Percentiles rank a stretch among this genome's conserved stretches.
phyloP scores from a whole-genome alignment of 2,329 filamentous ascomycete species.

The Beauveria australis region DNA sequence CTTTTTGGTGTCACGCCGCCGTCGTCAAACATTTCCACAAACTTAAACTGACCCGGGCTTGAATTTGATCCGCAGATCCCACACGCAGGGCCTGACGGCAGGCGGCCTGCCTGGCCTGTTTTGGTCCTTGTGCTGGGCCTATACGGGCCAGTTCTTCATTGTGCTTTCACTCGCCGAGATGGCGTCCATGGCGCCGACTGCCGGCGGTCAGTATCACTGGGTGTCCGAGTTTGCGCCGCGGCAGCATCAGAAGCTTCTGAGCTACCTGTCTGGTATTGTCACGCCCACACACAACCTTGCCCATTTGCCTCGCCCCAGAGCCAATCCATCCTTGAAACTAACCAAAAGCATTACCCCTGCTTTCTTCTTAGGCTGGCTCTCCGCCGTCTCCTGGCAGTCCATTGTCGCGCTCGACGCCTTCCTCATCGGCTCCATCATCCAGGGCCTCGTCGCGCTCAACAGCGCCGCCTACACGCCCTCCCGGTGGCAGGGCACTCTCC shows the following conservation, averaged over 20 bases:
- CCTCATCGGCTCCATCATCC: constrained; percentile 35
- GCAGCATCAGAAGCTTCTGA: constrained; percentile 41
- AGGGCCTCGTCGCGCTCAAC: constrained; percentile 33
- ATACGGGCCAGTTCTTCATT: constrained; percentile 7
- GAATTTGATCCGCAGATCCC: not conserved
- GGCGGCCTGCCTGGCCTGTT: constrained; percentile 15
- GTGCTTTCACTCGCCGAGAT: constrained; percentile 22
- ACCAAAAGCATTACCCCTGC: not conserved
- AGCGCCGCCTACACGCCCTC: constrained; percentile 25
- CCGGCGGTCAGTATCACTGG: constrained; percentile 51
- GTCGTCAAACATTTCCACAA: not conserved
- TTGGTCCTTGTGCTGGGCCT: constrained; percentile 15
- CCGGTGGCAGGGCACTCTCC: constrained; percentile 14
- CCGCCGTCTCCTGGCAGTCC: constrained; percentile 36
- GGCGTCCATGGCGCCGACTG: constrained; percentile 34
- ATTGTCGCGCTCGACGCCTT: constrained; percentile 32
- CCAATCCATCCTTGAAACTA: not conserved
- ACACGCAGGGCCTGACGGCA: constrained; percentile 14
- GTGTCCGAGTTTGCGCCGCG: constrained; percentile 41
- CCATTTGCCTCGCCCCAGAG: no score
- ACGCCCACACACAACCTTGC: not conserved
- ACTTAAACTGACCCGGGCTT: not conserved
- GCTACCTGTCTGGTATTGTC: constrained; percentile 32
- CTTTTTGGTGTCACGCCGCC: no score
- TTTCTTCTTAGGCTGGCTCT: constrained; percentile 31